These are phyloP conservation scores for Rhizopus delemar DNA, from an alignment of 371 early-diverging fungal genomes.

Conservation along the genomic window DNA sequence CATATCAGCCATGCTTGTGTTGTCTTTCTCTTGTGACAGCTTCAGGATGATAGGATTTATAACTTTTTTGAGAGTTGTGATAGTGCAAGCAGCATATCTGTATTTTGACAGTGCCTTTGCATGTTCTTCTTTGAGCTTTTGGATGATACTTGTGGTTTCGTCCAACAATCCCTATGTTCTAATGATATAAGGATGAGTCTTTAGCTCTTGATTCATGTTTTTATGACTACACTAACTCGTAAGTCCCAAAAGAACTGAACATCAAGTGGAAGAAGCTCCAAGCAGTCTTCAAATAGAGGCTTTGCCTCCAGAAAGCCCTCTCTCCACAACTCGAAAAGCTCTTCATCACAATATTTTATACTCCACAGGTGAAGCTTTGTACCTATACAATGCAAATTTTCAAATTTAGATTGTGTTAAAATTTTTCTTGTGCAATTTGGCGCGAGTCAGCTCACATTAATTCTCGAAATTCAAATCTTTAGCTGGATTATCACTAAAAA, in stretches of 20 bases:
- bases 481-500: too few relatives aligned
- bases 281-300: constrained; percentile 8
- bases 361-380: constrained; percentile 12
- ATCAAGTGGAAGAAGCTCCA: background rate
- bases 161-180: background rate
- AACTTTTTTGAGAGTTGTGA: background rate
- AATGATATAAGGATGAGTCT: background rate
- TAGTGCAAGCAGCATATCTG: background rate
- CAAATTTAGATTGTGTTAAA: too few relatives aligned
- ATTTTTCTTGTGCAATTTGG: too few relatives aligned
- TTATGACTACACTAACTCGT: constrained; percentile 2
- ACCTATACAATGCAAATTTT: constrained; percentile 1
- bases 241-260: constrained; percentile 11
- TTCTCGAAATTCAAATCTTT: too few relatives aligned
- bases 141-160: background rate
- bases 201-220: background rate
- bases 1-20: background rate
- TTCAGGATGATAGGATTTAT: background rate
- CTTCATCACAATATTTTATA: constrained; percentile 8
- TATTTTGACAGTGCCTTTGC: background rate
- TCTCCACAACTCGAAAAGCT: constrained; percentile 14
- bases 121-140: constrained; percentile 1
- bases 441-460: too few relatives aligned
- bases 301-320: constrained; percentile 1
- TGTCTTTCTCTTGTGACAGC: background rate